These are phyloP conservation scores for Microdochium bolleyi DNA, from an alignment of 2,329 filamentous ascomycete species.

Conservation along the genomic window DNA sequence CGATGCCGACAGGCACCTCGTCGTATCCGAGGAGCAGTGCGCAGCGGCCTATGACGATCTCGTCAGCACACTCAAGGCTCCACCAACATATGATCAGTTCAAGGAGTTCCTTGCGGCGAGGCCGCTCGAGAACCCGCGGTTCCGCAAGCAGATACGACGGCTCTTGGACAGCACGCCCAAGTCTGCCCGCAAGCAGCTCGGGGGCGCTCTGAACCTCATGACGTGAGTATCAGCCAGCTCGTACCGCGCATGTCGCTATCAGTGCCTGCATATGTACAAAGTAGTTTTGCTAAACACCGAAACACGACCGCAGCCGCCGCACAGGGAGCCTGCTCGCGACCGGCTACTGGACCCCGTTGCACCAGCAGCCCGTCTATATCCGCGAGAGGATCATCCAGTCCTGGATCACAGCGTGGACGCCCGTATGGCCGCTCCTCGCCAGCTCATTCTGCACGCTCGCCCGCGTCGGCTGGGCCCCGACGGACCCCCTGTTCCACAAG, in stretches of 20 bases:
- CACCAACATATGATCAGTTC: constrained; percentile 33
- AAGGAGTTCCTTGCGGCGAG: constrained; percentile 44
- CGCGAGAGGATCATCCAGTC: constrained; percentile 54
- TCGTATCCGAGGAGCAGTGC: constrained; percentile 41
- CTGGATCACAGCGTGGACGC: constrained; percentile 53
- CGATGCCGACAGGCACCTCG: constrained; percentile 32
- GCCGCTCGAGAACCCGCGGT: constrained; percentile 41
- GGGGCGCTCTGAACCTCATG: constrained; percentile 28
- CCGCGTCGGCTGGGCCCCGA: constrained; percentile 46
- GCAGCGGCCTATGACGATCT: constrained; percentile 32
- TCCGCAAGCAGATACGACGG: constrained; percentile 40
- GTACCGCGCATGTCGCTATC: no score
- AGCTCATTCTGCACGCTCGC: constrained; percentile 47
- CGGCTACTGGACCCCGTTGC: constrained; percentile 55
- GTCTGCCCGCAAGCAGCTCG: constrained; percentile 25
- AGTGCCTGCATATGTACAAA: not conserved
- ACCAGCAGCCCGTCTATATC: constrained; percentile 49
- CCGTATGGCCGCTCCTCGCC: constrained; percentile 44
- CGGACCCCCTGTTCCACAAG: constrained; percentile 43
- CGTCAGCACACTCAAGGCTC: constrained; percentile 23
- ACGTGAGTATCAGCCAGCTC: constrained; percentile 27
- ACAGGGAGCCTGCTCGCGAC: constrained; percentile 58
- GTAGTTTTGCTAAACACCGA: constrained; percentile 8
- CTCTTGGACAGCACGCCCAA: constrained; percentile 27
- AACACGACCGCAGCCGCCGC: constrained; percentile 41